Conservation (phyloP, 345 rosid genomes). For the Pelargonium nanum region DNA sequence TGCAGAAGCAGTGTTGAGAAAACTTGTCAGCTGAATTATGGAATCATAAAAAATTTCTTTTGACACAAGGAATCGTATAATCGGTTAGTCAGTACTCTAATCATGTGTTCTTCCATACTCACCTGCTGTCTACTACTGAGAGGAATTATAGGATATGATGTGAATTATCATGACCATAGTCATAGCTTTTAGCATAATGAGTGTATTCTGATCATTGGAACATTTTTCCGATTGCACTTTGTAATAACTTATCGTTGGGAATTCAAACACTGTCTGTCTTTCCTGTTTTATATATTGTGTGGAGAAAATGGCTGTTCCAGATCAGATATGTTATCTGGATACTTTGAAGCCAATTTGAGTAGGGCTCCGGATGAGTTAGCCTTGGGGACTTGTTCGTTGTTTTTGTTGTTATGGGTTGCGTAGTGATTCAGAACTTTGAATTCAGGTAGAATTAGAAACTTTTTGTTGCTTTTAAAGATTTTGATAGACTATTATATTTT, state of each 20-base stretch:
- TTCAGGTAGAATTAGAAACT: background rate
- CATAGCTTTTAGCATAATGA: background rate
- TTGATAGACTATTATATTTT: background rate
- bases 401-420: background rate
- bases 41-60: too few relatives aligned
- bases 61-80: too few relatives aligned
- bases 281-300: too few relatives aligned
- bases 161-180: background rate
- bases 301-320: too few relatives aligned
- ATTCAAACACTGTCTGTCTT: background rate
- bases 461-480: background rate
- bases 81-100: background rate
- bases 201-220: too few relatives aligned
- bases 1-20: constrained; percentile 74
- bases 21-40: constrained; percentile 39
- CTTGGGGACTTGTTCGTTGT: too few relatives aligned
- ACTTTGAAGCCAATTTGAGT: too few relatives aligned
- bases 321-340: too few relatives aligned
- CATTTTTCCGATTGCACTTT: too few relatives aligned
- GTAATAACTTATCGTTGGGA: background rate
- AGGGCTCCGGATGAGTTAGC: too few relatives aligned
- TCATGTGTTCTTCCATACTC: too few relatives aligned
- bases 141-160: background rate
- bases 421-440: background rate
- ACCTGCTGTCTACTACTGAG: background rate